Conservation (phyloP, 2,329 filamentous ascomycete genomes). For the Bipolaris bicolor region DNA sequence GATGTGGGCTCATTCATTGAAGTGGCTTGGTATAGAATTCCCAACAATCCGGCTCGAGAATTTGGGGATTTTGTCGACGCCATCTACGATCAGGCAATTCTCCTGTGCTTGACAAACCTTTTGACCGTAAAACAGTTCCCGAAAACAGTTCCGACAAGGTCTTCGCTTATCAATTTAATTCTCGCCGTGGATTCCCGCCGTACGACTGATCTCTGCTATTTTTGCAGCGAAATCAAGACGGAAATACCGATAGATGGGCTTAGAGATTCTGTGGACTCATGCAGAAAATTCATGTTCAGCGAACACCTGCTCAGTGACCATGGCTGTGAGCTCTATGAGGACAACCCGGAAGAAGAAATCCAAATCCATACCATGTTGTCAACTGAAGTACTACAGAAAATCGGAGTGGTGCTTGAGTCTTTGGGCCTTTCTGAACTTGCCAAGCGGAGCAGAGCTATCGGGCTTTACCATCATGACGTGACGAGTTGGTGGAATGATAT, state of each 20-base stretch:
- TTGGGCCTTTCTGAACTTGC: not conserved
- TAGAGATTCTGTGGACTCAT: not conserved
- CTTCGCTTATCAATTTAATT: no score
- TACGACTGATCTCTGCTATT: no score
- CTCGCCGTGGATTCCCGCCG: no score
- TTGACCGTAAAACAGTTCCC: no score
- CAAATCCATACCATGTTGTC: not conserved
- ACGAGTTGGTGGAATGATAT: fast-evolving
- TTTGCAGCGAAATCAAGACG: no score
- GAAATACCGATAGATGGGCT: no score
- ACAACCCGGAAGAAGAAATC: no score
- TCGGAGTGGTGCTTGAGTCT: not conserved
- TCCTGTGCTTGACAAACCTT: no score
- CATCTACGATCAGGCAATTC: no score
- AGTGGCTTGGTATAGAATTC: no score
- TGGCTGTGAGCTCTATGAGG: not conserved
- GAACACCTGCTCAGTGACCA: not conserved
- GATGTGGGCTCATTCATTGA: not conserved
- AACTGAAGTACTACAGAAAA: not conserved
- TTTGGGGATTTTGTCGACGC: not conserved
- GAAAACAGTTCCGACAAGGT: no score
- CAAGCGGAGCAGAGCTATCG: fast-evolving
- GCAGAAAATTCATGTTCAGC: not conserved
- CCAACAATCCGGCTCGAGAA: not conserved
- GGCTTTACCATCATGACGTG: not conserved